These are phyloP conservation scores for Panellus pusillus DNA, from an alignment of 768 basidiomycete species.

Conservation along the genomic window DNA sequence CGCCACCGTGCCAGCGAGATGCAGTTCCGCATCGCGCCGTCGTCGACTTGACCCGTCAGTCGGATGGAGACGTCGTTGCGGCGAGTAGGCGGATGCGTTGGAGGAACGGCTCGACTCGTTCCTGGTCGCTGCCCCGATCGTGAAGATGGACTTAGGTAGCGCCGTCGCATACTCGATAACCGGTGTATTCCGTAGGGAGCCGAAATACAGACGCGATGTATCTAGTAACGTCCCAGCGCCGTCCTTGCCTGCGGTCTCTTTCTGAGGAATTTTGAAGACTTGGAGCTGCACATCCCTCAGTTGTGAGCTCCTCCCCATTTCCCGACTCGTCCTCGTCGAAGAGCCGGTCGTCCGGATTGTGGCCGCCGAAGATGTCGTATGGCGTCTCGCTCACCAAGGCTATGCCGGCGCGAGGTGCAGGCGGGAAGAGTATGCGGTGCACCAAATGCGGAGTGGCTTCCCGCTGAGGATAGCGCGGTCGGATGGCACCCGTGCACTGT, in stretches of 20 bases:
- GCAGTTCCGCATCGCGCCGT: too few relatives aligned
- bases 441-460: neutral
- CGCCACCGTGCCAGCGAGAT: constrained; percentile 4
- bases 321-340: too few relatives aligned
- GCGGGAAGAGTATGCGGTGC: neutral
- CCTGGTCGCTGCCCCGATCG: neutral
- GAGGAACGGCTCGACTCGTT: constrained; percentile 2
- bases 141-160: neutral
- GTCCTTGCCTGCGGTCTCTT: too few relatives aligned
- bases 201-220: too few relatives aligned
- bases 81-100: constrained; percentile 7
- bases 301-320: too few relatives aligned
- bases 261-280: too few relatives aligned
- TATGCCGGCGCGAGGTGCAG: neutral
- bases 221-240: too few relatives aligned
- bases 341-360: too few relatives aligned
- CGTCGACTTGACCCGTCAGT: constrained; percentile 3
- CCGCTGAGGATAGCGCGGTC: neutral
- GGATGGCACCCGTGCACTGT: neutral
- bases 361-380: too few relatives aligned
- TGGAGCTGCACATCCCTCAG: too few relatives aligned
- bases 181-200: neutral
- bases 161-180: neutral
- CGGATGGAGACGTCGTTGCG: neutral
- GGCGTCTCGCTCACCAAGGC: neutral